Evolutionary conservation across 768 basidiomycete genomes (phyloP), one percentile per base, ranked within the genome.

Genomic region (Cystofilobasidium macerans): DNA sequence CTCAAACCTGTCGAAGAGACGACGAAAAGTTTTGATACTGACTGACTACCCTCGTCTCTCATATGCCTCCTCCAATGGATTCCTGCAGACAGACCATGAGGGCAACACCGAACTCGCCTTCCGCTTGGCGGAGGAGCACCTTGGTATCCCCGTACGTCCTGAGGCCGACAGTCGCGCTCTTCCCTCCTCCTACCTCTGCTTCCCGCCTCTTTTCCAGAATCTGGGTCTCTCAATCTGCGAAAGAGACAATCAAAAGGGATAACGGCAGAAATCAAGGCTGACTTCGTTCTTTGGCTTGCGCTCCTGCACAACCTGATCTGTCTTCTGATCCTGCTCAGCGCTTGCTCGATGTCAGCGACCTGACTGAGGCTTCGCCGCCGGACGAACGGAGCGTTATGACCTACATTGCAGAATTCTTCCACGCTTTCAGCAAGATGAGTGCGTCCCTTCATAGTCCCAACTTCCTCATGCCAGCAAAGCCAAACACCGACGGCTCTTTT

Each of bases 371-470:
- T 0, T 79, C 79, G n/a, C 83, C 82, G 56, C 94, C 94, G 0
- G 95, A 99, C 75, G 95, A 99, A 77, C 85, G 91, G 42, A 90
- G 88, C 76, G 62, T 68, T 28, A 68, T 68, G 67, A 68, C 67
- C n/a, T 68, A 68, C 57, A 68, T 99, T 54, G 95, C 95, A 38
- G 89, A 89, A 71, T 98, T 82, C 77, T 99, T 99, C 81, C 95
- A 98, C 74, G 93, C 94, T 0, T 99, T 99, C 75, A 94, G 92
- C 0, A 86, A 89, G 0, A 93, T 95, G 86, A 90, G 93, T 93
- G 70, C 59, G 83, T 76, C 18, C 45, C 3, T 22, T 33, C 47
- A 22, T 40, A n/a, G 20, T 53, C 22, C 24, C 48, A 40, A 40
- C 40, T 36, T 57, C 35, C 42, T 40, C 32, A 2, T 26, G 24